Evolutionary conservation across 2,329 filamentous ascomycete genomes (phyloP).

Genomic region (Apiospora phragmitis): DNA sequence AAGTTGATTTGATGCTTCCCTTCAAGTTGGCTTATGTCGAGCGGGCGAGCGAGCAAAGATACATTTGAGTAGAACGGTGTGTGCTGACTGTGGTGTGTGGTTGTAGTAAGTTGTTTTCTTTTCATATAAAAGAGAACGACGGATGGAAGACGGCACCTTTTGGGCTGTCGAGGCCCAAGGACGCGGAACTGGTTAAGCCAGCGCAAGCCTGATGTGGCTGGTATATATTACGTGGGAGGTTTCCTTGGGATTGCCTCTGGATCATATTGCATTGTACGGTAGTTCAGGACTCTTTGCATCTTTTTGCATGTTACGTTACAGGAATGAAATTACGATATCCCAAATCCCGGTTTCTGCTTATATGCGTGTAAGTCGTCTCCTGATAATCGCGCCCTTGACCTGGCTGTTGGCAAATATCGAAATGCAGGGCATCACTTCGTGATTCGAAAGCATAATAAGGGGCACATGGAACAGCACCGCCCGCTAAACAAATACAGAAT

Average conservation of each 20-base stretch:
- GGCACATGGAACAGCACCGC: not conserved
- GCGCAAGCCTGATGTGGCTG: not conserved
- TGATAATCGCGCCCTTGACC: not conserved
- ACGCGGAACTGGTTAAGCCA: not conserved
- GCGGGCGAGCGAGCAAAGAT: not conserved
- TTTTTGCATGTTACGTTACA: not conserved
- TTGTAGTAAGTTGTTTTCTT: not conserved
- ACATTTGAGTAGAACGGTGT: not conserved
- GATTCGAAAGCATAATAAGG: not conserved
- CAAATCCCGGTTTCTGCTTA: not conserved
- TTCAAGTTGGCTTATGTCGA: not conserved
- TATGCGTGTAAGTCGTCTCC: not conserved
- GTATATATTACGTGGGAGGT: not conserved
- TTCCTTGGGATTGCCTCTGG: not conserved
- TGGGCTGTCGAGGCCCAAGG: not conserved
- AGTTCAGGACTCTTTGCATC: not conserved
- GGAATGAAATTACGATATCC: not conserved
- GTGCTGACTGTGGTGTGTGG: not conserved
- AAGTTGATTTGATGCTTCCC: not conserved
- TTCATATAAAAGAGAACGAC: not conserved
- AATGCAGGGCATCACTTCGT: not conserved
- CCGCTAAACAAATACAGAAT: not conserved
- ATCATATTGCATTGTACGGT: slow-evolving; percentile 3
- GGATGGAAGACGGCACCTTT: not conserved
- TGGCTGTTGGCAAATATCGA: not conserved